A percentile compares a stretch with the other conserved stretches of the same genome.
Evolutionary conservation across 2,329 filamentous ascomycete species (phyloP).

Genomic region (Cryphonectria nitschkei): DNA sequence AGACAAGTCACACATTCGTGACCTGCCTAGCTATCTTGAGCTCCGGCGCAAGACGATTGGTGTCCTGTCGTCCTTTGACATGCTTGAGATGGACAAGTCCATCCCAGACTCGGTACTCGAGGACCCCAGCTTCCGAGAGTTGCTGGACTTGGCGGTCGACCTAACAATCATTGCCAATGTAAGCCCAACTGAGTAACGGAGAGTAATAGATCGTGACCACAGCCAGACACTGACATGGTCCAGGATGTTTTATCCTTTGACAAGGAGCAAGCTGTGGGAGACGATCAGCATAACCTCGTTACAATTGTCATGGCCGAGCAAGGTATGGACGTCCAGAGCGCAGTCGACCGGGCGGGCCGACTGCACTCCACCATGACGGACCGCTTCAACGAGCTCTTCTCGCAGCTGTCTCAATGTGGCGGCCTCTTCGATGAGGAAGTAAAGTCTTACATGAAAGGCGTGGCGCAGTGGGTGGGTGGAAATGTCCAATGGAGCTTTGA

Average conservation of each 20-base stretch:
- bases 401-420: constrained; percentile 26
- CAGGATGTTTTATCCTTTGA: constrained; percentile 38
- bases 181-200: background rate
- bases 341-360: constrained; percentile 27
- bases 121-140: constrained; percentile 31
- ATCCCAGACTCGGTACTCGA: constrained; percentile 32
- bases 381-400: constrained; percentile 29
- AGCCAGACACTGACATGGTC: background rate
- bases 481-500: constrained; percentile 38
- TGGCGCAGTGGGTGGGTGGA: constrained; percentile 33
- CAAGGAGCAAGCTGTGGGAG: constrained; percentile 35
- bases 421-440: constrained; percentile 30
- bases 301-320: constrained; percentile 34
- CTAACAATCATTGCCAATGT: constrained; percentile 37
- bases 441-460: constrained; percentile 28
- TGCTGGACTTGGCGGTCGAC: constrained; percentile 32
- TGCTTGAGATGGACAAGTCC: constrained; percentile 33
- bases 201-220: background rate
- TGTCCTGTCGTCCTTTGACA: constrained; percentile 31
- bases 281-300: constrained; percentile 39
- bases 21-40: constrained; percentile 33
- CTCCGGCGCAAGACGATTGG: constrained; percentile 36
- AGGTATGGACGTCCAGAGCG: constrained; percentile 25
- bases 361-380: constrained; percentile 22
- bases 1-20: constrained; percentile 27